Percentiles rank a stretch among this genome's conserved stretches.
These are phyloP conservation scores for Thyridium curvatum DNA, from an alignment of 2,329 filamentous ascomycete genomes.

Conservation along the genomic window DNA sequence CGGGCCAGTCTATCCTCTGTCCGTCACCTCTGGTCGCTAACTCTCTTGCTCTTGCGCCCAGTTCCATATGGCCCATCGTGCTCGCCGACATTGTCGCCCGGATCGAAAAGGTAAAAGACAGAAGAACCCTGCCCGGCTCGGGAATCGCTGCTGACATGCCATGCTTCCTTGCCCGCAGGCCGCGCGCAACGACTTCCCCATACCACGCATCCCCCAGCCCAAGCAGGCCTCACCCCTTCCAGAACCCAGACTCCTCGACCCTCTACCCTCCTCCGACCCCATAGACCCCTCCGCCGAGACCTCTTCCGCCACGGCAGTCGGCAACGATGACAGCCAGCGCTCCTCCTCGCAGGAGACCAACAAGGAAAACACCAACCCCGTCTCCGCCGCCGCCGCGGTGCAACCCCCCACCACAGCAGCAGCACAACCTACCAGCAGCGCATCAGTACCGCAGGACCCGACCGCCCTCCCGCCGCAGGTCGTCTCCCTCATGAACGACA, in stretches of 20 bases:
- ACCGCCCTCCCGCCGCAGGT: conserved; percentile 57
- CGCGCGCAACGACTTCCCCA: conserved; percentile 67
- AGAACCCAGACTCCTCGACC: conserved; percentile 35
- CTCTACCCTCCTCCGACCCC: conserved; percentile 37
- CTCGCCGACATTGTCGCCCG: conserved; percentile 59
- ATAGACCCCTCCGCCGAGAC: conserved; percentile 26
- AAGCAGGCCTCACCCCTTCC: conserved; percentile 31
- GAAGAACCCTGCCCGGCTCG: no score
- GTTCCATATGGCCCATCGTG: conserved; percentile 63
- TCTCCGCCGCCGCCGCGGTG: conserved; percentile 21
- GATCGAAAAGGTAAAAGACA: conserved; percentile 51
- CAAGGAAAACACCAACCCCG: conserved; percentile 61
- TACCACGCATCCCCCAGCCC: conserved; percentile 49
- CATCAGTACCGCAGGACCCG: conserved; percentile 17
- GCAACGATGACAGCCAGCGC: conserved; percentile 9
- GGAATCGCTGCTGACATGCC: conserved; percentile 6
- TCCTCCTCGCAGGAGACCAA: conserved; percentile 50
- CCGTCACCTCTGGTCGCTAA: conserved; percentile 7
- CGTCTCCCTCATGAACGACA: conserved; percentile 53
- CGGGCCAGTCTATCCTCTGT: conserved; percentile 6
- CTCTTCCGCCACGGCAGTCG: conserved; percentile 20
- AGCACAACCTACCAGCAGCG: conserved; percentile 14
- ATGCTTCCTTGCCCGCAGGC: conserved; percentile 61
- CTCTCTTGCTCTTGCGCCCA: conserved; percentile 24
- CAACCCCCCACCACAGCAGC: conserved; percentile 3